phyloP scores from a whole-genome alignment of 768 basidiomycete species.

The Dentipellis sp. region DNA sequence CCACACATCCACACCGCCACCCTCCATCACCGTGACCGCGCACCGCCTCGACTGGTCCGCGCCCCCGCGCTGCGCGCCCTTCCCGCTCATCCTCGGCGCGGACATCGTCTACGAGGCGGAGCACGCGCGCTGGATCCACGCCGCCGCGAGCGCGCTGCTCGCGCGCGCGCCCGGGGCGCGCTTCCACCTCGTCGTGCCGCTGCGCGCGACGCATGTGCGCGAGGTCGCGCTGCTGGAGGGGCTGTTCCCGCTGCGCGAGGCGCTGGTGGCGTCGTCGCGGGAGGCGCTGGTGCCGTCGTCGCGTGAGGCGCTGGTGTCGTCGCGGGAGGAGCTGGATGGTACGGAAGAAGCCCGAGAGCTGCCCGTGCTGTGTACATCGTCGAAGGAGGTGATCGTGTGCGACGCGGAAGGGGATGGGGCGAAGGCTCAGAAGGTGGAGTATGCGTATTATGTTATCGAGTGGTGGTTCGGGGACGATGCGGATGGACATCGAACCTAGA shows the following conservation, averaged over 20 bases:
- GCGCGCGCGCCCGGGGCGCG: constrained; percentile 14
- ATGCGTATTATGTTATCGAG: constrained; percentile 63
- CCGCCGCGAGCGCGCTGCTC: constrained; percentile 31
- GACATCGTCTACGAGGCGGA: constrained; percentile 45
- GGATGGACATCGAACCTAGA: too few relatives aligned
- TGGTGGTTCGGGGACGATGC: too few relatives aligned
- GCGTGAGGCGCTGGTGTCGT: constrained; percentile 1
- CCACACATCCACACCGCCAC: too few relatives aligned
- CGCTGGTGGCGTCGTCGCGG: too few relatives aligned
- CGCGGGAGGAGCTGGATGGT: too few relatives aligned
- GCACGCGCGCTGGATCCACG: constrained; percentile 38
- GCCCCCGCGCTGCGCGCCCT: constrained; percentile 19
- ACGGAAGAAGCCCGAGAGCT: too few relatives aligned
- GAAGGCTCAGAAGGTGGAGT: too few relatives aligned
- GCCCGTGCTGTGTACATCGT: constrained; percentile 36
- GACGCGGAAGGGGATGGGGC: constrained; percentile 39
- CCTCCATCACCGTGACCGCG: constrained; percentile 14
- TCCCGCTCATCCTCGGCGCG: constrained; percentile 43
- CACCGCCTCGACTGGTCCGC: constrained; percentile 33
- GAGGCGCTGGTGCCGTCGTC: constrained; percentile 6
- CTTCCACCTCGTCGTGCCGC: constrained; percentile 75
- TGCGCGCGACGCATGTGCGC: constrained; percentile 50
- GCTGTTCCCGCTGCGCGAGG: constrained; percentile 47
- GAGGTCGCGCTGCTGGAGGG: constrained; percentile 54
- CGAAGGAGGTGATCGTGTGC: constrained; percentile 47